Evolutionary conservation across 257 asterid genomes (phyloP), one percentile per base, ranked within the genome.

Genomic region (Nicotiana paniculata): DNA sequence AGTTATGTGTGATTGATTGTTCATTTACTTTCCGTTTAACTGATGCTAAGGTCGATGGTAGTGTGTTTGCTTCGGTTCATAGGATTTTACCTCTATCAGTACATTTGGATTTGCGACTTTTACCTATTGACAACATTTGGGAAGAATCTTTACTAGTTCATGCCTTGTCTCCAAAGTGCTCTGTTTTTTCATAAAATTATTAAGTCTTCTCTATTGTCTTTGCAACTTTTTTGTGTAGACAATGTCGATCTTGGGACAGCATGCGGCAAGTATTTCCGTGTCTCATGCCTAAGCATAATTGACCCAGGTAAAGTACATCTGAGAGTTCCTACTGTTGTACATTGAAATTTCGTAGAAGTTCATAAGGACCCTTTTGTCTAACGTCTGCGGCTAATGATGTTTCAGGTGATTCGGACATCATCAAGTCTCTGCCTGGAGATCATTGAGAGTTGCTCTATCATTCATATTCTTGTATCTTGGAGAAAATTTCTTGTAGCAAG

Each of bases 331-430:
- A 10, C 35, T 28, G 12, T 21, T 21, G 67, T 61, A 61, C 16
- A 62, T 1, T 24, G 16, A 26, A 62, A 26, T 26, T 8, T 35
- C 75, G 54, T 69, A 12, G 28, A 62, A 54, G 7, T 48, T 32
- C 16, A 75, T 15, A 51, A 9, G 30, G 5, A 59, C 2, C 43
- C 8, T 16, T 32, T 62, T 26, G 68, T 59, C 81, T 77, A 13
- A 57, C 30, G 24, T 53, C 43, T 58, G 51, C 1, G 32, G 69
- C 18, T 57, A 26, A n/a, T 32, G 54, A 77, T 77, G 55, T 35
- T 81, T 39, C 39, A 89, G 90, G 89, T 83, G 91, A 89, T 69
- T 89, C 91, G 77, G 91, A 89, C 85, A 89, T 89, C 82, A 89
- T 89, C 83, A 89, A 89, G 82, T 81, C 87, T 15, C 85, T 89